Conservation (phyloP, 768 basidiomycete species). For the Tulasnella sp. region DNA sequence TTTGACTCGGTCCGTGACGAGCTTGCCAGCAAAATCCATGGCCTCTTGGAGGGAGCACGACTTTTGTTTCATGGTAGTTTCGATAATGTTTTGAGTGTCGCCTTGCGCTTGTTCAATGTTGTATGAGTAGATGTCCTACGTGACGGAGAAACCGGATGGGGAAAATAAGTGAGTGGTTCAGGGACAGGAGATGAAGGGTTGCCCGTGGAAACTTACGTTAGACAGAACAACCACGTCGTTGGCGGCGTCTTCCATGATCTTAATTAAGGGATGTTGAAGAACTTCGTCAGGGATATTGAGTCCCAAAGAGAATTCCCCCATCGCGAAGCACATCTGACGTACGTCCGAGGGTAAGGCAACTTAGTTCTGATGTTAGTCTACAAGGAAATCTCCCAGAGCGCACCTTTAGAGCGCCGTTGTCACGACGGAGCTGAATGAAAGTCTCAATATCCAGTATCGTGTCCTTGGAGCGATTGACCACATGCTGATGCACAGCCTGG, state of each 20-base stretch:
- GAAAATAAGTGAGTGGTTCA: background rate
- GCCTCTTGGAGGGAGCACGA: background rate
- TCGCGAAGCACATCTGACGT: constrained; percentile 18
- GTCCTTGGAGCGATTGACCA: constrained; percentile 19
- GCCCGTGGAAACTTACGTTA: constrained; percentile 18
- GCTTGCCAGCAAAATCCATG: constrained; percentile 1
- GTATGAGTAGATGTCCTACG: constrained; percentile 49
- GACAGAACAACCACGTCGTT: constrained; percentile 19
- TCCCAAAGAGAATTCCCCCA: constrained; percentile 12
- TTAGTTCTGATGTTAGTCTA: too few species aligned
- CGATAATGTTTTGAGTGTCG: constrained; percentile 8
- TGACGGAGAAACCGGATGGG: background rate
- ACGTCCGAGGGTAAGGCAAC: too few species aligned
- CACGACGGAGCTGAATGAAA: constrained; percentile 22
- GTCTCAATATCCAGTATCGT: constrained; percentile 19
- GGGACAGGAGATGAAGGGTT: background rate
- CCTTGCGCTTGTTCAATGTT: constrained; percentile 29
- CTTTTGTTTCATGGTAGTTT: constrained; percentile 6
- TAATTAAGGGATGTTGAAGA: constrained; percentile 18
- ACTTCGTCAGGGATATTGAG: constrained; percentile 20
- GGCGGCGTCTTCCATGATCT: constrained; percentile 8
- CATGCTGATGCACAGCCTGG: constrained; percentile 21
- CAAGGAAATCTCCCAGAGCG: too few species aligned
- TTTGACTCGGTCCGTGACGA: background rate
- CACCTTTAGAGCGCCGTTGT: constrained; percentile 20